Base-by-base conservation (phyloP, 2,329 filamentous ascomycete species). In the Aureobasidium subglaciale region DNA sequence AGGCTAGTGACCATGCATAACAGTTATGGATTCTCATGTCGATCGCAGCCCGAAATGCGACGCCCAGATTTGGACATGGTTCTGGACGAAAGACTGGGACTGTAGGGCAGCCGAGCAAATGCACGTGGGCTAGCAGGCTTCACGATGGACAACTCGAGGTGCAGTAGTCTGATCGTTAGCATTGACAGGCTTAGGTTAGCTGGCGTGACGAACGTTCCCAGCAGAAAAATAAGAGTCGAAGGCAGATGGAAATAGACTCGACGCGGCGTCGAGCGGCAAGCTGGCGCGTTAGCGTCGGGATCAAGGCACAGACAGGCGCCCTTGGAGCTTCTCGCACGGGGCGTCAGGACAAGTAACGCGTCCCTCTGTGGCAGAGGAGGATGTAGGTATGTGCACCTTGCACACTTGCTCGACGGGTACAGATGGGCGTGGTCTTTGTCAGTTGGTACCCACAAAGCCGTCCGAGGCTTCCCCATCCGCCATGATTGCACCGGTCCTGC, bases 401-500 rank as follows among this genome's bases (percentile, higher is more conserved):
- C 48, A 52, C 35, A 41, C 48, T 52, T 29, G 27, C 37, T 54
- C n/a, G 50, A 54, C 37, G 37, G 50, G 50, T 54, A 38, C 35
- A 40, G 27, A 24, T 41, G 48, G 48, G 48, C 48, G 50, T 43
- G 50, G 37, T 29, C 42, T 41, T 48, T 56, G 54, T 56, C 54
- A 37, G 54, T 56, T 56, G 41, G 54, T 56, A 56, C 42, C 54
- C 54, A 56, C 54, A 32, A 49, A 30, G 41, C 54, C 41, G 32
- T 49, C 42, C 42, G 43, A 48, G 42, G 54, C 54, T 56, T 56
- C 54, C 41, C 54, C 54, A 56, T 45, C 54, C 24, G 43, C 54
- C 54, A 56, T 49, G 54, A 56, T 49, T 40, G 54, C 54, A 48
- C 54, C 54, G 54, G 41, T 22, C 57, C 37, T 53, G 59, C 59